phyloP scores from a whole-genome alignment of 2,329 filamentous ascomycete genomes.

The Leptodontidium sp. region DNA sequence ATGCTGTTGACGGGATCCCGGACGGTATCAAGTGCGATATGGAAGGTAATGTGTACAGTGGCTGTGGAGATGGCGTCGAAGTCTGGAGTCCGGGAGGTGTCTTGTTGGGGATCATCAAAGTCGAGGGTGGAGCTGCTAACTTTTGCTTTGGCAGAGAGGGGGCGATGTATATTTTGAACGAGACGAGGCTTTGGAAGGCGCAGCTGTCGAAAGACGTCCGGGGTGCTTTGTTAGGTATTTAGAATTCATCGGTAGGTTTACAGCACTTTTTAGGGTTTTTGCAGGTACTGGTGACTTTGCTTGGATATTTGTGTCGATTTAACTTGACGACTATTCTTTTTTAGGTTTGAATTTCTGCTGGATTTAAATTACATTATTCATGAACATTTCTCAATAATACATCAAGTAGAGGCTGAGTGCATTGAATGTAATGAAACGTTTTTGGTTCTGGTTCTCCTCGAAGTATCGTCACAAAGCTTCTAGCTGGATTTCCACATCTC shows the following conservation, averaged over 20 bases:
- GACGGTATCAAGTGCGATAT: constrained; percentile 66
- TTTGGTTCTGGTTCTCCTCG: no score
- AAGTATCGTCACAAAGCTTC: no score
- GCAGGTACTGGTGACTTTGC: no score
- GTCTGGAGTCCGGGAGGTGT: constrained; percentile 59
- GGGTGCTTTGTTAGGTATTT: constrained; percentile 40
- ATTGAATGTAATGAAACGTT: no score
- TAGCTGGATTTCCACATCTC: no score
- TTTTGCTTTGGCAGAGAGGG: constrained; percentile 44
- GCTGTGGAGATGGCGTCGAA: constrained; percentile 62
- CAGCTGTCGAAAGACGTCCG: constrained; percentile 45
- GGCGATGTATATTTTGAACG: constrained; percentile 45
- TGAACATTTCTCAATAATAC: no score
- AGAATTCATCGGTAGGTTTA: neutral
- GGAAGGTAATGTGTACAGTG: constrained; percentile 63
- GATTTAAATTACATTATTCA: no score
- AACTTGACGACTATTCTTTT: no score
- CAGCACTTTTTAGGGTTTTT: no score
- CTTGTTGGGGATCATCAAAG: constrained; percentile 59
- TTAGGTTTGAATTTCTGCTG: no score
- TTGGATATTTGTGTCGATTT: no score
- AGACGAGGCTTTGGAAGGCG: constrained; percentile 55
- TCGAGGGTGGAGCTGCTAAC: constrained; percentile 41
- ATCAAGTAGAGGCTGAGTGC: no score
- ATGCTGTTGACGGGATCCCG: constrained; percentile 59